Evolutionary conservation across 2,329 filamentous ascomycete species (phyloP), one percentile per base, ranked within the genome.

Genomic region (Pseudophaeomoniella oleicola): DNA sequence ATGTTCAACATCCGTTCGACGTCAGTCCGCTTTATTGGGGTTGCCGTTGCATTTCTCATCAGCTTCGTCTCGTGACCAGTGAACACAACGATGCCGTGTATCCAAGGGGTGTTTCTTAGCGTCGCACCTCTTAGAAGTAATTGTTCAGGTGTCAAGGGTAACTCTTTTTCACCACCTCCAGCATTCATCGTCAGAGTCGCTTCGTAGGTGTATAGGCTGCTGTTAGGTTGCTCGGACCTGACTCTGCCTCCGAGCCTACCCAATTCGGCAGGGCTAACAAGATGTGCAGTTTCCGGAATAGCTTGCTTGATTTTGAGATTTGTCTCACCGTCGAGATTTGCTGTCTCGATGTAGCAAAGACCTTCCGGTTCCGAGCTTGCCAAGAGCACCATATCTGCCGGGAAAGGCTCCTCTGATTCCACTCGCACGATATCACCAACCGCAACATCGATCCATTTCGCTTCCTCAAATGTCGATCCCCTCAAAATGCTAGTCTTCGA

Each of bases 271-370:
- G 86, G 75, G 52, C 84, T 94, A 40, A 98, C 86, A 53, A 94
- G 69, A 42, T 81, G 70, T 11, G 81, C 78, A 0, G 90, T 98
- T 63, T 98, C 90, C 1, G 90, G 88, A 37, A 94, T 78, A 2
- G 78, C 88, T 63, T 98, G 90, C 63, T 98, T 98, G 63, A 98
- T 94, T 63, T 98, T 98, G 48, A 98, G 64, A 55, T 98, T 98
- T 14, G 90, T 98, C 61, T 98, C 90, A 48, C 90, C 90, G 50
- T 98, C 90, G 40, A 98, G 67, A 54, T 98, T 98, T 16, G 90
- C 88, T 2, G 90, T 98, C 62, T 98, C 90, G 53, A 98, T 96
- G 56, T 98, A 98, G 61, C 90, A 98, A 39, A 98, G 64, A 49
- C 90, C 90, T 63, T 98, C 90, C 1, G 90, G 92, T 56, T 98